Base-by-base conservation (phyloP, 148 eudicot species). In the Vaccinium darrowii region DNA sequence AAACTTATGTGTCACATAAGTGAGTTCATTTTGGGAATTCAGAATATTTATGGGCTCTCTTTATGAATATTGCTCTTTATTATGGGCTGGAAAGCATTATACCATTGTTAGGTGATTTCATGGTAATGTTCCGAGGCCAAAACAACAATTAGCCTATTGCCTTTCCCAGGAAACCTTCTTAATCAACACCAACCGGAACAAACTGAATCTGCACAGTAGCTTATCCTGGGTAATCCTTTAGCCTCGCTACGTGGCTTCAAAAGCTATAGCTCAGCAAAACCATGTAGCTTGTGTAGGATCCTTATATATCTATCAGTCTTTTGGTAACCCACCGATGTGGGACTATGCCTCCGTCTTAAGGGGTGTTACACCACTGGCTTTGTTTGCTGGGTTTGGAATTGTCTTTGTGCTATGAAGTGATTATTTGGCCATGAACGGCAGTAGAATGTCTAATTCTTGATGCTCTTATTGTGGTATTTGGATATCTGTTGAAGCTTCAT, bases 361-460 rank as follows among this genome's bases (percentile, higher is more conserved):
- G 14, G 72, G 72, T 23, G 72, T 23, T 65, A 65, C 30, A 65
- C 72, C 72, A 8, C 23, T 65, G 39, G 18, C 65, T 79, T 56
- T 27, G 10, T 79, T 43, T 56, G 13, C 25, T 54, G 43, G 56
- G 23, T 79, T 27, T 30, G 10, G 9, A 57, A 30, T 54, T 30
- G 7, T 30, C 43, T 56, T 21, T 50, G 57, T 86, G 79, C n/a
- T 77, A 62, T 82, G 15, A 49, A 76, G 79, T 84, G 7, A 27
- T 21, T 54, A 2, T 58, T 14, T 83, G 67, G 85, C 47, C 49
- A 14, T 57, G 43, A 52, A 81, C 49, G 88, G 84, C 87, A 89
- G 14, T n/a, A 51, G 8, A 15, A 25, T 82, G 76, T 23, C 23
- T 14, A 53, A 12, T 25, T 82, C 21, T 51, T 78, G 54, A 52